These are phyloP conservation scores for Phytophthora syringae DNA, from an alignment of 352 stramenopile genomes.

Conservation along the genomic window DNA sequence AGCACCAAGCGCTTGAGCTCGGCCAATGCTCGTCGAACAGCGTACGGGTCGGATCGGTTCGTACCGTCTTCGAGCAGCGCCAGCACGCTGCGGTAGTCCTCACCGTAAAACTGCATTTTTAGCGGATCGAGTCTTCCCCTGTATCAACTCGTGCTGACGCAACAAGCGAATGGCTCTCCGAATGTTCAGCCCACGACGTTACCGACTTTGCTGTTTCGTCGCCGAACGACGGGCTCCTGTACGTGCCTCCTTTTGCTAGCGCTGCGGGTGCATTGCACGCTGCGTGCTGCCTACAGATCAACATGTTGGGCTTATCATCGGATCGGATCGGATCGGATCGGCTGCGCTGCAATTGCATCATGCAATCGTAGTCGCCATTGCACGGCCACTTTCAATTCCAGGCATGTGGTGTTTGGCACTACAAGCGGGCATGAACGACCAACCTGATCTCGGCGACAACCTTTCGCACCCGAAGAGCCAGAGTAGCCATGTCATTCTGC, in stretches of 20 bases:
- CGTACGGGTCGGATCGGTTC: constrained; percentile 47
- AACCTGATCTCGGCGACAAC: constrained; percentile 16
- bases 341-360: background rate
- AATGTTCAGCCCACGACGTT: constrained; percentile 33
- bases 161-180: background rate
- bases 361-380: background rate
- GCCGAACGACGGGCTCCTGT: constrained; percentile 14
- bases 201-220: constrained; percentile 19
- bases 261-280: background rate
- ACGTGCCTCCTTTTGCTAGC: no score
- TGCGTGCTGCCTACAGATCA: background rate
- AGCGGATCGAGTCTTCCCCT: background rate
- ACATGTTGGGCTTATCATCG: no score
- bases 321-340: no score
- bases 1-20: constrained; percentile 61
- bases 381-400: background rate
- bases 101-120: constrained; percentile 70
- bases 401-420: no score
- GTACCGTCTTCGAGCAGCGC: constrained; percentile 31
- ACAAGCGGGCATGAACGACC: no score
- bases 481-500: constrained; percentile 20
- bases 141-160: background rate
- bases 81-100: constrained; percentile 45
- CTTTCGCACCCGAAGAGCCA: constrained; percentile 16
- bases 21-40: constrained; percentile 55